Conservation (phyloP, 768 basidiomycete species). For the Podaxis sp. region DNA sequence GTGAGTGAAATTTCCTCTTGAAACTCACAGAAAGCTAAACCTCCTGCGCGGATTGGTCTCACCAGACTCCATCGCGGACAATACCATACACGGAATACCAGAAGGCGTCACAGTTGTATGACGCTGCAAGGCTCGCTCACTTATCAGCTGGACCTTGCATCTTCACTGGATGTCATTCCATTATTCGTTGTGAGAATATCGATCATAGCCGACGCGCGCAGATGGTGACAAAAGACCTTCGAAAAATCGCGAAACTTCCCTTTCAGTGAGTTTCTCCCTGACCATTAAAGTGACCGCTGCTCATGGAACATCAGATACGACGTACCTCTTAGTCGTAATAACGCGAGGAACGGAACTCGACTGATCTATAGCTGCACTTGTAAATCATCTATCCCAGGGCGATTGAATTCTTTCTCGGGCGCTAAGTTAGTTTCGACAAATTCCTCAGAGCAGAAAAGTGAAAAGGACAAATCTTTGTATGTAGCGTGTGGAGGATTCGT, state of each 20-base stretch:
- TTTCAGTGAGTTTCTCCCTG: constrained; percentile 25
- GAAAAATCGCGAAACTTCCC: constrained; percentile 25
- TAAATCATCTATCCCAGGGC: neutral
- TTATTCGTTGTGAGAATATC: constrained; percentile 24
- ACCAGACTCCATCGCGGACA: neutral
- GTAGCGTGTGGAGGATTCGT: constrained; percentile 23
- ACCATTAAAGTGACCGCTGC: neutral
- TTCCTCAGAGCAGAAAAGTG: neutral
- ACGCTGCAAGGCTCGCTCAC: constrained; percentile 16
- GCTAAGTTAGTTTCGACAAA: neutral
- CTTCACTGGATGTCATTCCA: constrained; percentile 28
- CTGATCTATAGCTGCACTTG: constrained; percentile 4
- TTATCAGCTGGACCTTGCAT: constrained; percentile 12
- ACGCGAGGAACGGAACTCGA: neutral
- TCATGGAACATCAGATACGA: neutral
- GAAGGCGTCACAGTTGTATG: constrained; percentile 27
- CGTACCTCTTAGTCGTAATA: neutral
- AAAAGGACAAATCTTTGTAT: neutral
- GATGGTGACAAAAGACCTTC: constrained; percentile 26
- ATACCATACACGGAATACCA: constrained; percentile 25
- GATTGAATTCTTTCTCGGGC: neutral
- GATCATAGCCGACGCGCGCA: constrained; percentile 22
- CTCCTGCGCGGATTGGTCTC: neutral
- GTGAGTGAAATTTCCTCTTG: neutral
- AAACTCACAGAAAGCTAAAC: neutral